These are phyloP conservation scores for Saccharum hybrid DNA, from an alignment of 202 grass and related monocot species.

Conservation along the genomic window DNA sequence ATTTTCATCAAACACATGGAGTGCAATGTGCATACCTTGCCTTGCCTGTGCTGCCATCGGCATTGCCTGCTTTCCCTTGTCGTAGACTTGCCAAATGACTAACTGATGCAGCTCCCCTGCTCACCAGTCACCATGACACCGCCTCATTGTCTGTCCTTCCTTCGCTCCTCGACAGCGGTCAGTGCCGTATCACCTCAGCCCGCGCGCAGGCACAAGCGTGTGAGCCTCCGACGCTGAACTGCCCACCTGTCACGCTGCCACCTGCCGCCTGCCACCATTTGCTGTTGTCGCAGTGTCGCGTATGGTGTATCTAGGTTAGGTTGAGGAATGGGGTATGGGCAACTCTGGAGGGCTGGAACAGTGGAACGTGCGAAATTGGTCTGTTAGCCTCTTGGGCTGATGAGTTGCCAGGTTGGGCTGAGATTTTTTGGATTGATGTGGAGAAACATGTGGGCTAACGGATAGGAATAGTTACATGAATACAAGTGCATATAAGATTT, in stretches of 20 bases:
- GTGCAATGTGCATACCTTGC: neutral
- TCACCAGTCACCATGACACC: neutral
- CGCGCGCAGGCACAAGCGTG: too few relatives aligned
- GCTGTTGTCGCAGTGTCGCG: too few relatives aligned
- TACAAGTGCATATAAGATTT: too few relatives aligned
- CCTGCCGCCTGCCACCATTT: too few relatives aligned
- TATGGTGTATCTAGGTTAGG: neutral
- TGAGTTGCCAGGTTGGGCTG: neutral
- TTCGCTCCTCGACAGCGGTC: neutral
- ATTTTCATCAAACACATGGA: neutral
- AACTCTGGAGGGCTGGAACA: neutral
- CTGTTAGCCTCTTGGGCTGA: neutral
- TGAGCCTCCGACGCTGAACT: too few relatives aligned
- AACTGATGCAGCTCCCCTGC: neutral
- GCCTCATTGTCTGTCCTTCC: neutral
- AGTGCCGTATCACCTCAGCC: neutral
- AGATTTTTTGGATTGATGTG: neutral
- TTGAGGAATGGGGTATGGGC: neutral
- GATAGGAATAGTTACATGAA: too few relatives aligned
- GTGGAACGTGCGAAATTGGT: neutral
- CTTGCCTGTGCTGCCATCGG: neutral
- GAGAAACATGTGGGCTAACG: too few relatives aligned
- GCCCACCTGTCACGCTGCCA: too few relatives aligned
- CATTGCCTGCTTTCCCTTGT: neutral
- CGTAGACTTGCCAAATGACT: neutral